Evolutionary conservation across 2,329 filamentous ascomycete genomes (phyloP), one percentile per base, ranked within the genome.

Genomic region (Penicillium freii): DNA sequence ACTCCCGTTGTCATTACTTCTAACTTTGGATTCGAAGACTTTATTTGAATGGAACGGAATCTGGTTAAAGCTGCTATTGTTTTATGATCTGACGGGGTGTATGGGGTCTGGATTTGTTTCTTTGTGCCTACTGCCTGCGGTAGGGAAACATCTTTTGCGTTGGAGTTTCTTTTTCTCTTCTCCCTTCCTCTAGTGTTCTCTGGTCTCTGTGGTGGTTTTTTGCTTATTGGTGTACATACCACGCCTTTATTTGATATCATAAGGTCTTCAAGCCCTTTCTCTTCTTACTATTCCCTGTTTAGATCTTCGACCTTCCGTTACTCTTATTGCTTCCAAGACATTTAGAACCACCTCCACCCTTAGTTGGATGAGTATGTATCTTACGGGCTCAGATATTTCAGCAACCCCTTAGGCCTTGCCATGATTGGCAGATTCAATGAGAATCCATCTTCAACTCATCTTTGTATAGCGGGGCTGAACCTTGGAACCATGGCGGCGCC

Each of bases 11-110:
- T 55, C 27, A 57, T 46, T 57, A 56, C 38, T 59, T 48, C 46
- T 44, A 33, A 47, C 31, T 49, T 51, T 56, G 42, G 46, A 52
- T 56, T 43, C 25, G 13, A 45, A 31, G 38, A 34, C 25, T 43
- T 61, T 54, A 51, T 51, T 52, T 59, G 60, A 57, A 61, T 64
- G 54, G 53, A 53, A 59, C 34, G 43, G 49, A 56, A 59, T 48
- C 11, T 49, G 47, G 21, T 29, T 43, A 29, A 40, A 54, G 19
- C 11, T 39, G 36, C 54, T 42, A 21, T 58, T 25, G 17, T 51
- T 38, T 42, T 56, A 42, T 53, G 45, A 53, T 53, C 54, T 51
- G 56, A 48, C 23, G 46, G 51, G 40, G 56, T 58, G 31, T 51
- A 44, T 44, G 29, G 49, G 31, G 15, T 25, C 19, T 58, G 47